phyloP scores from a whole-genome alignment of 257 asterid genomes.

The Forsythia viridissima region DNA sequence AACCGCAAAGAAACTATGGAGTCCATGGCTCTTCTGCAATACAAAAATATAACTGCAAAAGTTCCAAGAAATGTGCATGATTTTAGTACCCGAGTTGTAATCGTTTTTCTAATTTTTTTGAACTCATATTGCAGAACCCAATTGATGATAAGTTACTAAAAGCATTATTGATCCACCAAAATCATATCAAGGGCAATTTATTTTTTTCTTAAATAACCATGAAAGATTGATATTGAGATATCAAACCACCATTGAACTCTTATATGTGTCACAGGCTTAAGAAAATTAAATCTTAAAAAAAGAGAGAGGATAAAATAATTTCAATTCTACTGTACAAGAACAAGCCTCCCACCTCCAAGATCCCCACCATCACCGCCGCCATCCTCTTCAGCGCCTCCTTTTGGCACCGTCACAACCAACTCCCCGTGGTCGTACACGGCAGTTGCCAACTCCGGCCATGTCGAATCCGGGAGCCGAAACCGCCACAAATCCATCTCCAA shows the following conservation, averaged over 20 bases:
- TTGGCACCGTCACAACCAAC: constrained; percentile 52
- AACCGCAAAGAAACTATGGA: background rate
- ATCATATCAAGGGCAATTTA: background rate
- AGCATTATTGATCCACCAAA: background rate
- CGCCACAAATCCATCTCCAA: constrained; percentile 51
- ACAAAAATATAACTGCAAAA: background rate
- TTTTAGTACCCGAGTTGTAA: background rate
- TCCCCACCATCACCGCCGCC: constrained; percentile 24
- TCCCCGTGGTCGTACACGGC: constrained; percentile 43
- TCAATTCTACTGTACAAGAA: constrained; percentile 42
- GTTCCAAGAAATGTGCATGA: background rate
- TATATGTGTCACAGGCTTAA: background rate
- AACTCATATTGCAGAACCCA: background rate
- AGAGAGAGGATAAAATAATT: background rate
- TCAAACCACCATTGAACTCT: too few relatives aligned
- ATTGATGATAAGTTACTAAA: background rate
- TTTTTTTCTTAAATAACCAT: too few relatives aligned
- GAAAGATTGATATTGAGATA: too few relatives aligned
- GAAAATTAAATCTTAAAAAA: background rate
- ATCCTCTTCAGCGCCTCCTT: constrained; percentile 20
- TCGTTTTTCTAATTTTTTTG: background rate
- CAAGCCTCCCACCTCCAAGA: constrained; percentile 33
- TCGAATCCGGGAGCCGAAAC: constrained; percentile 47
- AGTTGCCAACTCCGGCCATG: constrained; percentile 42
- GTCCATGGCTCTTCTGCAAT: background rate